These are phyloP conservation scores for Wickerhamiella occidentalis DNA, from an alignment of 805 yeast species.

Conservation along the genomic window DNA sequence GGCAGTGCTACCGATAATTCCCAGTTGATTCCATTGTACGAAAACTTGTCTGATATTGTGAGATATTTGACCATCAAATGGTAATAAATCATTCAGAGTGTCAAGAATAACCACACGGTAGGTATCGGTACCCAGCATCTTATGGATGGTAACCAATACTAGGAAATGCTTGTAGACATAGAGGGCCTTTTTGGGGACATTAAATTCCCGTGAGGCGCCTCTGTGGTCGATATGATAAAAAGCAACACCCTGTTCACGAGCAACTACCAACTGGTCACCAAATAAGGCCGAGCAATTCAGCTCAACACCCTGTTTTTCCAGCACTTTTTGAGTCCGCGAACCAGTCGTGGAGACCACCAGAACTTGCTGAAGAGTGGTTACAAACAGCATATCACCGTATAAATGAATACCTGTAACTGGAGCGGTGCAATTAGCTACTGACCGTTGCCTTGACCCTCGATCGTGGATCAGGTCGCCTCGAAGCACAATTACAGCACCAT, in stretches of 20 bases:
- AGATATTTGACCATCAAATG: constrained; percentile 58
- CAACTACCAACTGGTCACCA: constrained; percentile 48
- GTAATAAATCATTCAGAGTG: constrained; percentile 51
- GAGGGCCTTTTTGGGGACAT: constrained; percentile 42
- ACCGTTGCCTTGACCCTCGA: constrained; percentile 77
- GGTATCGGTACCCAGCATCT: constrained; percentile 27
- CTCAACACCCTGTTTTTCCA: constrained; percentile 41
- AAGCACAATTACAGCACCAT: constrained; percentile 69
- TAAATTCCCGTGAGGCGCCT: constrained; percentile 41
- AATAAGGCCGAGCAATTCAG: constrained; percentile 33
- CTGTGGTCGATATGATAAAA: constrained; percentile 37
- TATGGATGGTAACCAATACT: constrained; percentile 30
- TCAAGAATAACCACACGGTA: constrained; percentile 59
- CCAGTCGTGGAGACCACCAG: constrained; percentile 68
- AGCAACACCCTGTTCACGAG: constrained; percentile 48
- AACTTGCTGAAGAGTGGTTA: constrained; percentile 62
- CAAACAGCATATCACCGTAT: constrained; percentile 38
- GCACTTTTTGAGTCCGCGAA: constrained; percentile 39
- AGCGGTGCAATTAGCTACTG: constrained; percentile 54
- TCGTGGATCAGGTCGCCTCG: constrained; percentile 84
- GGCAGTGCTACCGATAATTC: constrained; percentile 36
- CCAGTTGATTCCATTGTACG: constrained; percentile 43
- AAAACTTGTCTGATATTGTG: constrained; percentile 50
- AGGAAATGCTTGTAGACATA: constrained; percentile 42
- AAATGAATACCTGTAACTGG: constrained; percentile 73